These are phyloP conservation scores for Aspergillus versicolor DNA, from an alignment of 2,329 filamentous ascomycete species.

Conservation along the genomic window DNA sequence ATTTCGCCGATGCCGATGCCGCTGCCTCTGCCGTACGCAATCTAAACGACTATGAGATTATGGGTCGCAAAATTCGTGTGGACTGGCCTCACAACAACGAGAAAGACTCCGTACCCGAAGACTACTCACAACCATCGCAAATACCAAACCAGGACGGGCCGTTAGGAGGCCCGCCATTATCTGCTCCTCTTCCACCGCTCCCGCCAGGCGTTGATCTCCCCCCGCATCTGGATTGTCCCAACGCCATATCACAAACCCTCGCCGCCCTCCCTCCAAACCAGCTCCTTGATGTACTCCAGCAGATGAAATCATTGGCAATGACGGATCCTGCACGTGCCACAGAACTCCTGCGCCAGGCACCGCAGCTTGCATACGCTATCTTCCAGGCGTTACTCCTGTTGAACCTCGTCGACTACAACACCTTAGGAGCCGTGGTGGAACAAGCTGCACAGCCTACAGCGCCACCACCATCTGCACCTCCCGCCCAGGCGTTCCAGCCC, in stretches of 20 bases:
- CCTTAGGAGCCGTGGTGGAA: conserved; percentile 79
- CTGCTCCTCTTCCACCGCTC: conserved; percentile 69
- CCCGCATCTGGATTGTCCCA: conserved; percentile 76
- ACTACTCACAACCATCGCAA: conserved; percentile 47
- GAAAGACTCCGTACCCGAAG: conserved; percentile 60
- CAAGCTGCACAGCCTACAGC: conserved; percentile 47
- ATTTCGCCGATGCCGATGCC: conserved; percentile 89
- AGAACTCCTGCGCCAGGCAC: conserved; percentile 82
- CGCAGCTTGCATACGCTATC: conserved; percentile 89
- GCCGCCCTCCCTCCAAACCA: conserved; percentile 82
- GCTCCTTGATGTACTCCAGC: conserved; percentile 86
- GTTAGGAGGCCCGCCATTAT: conserved; percentile 42
- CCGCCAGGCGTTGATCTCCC: conserved; percentile 83
- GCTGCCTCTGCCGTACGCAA: conserved; percentile 94
- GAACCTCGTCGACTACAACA: conserved; percentile 82
- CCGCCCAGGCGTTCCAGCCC: conserved; percentile 36
- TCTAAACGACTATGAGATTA: conserved; percentile 90
- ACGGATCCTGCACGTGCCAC: conserved; percentile 79
- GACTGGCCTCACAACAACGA: conserved; percentile 94
- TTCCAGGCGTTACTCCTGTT: conserved; percentile 93
- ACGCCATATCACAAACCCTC: conserved; percentile 89
- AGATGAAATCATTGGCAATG: conserved; percentile 89
- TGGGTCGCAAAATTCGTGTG: conserved; percentile 89
- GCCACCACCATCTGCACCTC: conserved; percentile 28
- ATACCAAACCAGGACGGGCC: conserved; percentile 37